Evolutionary conservation across 345 rosid species (phyloP).

Genomic region (Salix suchowensis): DNA sequence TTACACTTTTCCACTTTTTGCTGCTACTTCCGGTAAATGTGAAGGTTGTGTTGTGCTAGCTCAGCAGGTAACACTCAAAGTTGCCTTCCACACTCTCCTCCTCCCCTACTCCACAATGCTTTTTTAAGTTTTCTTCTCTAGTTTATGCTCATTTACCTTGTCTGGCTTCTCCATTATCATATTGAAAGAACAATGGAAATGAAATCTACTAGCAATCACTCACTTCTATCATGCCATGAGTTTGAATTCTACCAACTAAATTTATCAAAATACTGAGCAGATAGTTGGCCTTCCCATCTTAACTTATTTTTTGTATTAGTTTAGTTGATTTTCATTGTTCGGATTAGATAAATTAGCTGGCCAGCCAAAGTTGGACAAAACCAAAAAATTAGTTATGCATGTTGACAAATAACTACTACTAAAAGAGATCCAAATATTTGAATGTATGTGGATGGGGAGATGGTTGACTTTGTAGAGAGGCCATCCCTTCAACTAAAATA

Average conservation of each 20-base stretch:
- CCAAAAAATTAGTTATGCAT: neutral
- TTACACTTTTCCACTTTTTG: conserved; percentile 81
- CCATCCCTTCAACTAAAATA: neutral
- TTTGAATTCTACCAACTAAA: neutral
- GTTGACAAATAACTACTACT: neutral
- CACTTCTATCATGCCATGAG: neutral
- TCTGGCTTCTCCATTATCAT: conserved; percentile 5
- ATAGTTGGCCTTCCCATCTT: neutral
- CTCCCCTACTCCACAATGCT: neutral
- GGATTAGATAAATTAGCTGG: neutral
- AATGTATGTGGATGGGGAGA: neutral
- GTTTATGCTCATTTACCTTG: conserved; percentile 4
- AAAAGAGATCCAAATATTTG: neutral
- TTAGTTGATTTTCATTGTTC: neutral
- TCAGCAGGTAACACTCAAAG: conserved; percentile 64
- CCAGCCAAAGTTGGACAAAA: neutral
- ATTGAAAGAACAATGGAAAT: neutral
- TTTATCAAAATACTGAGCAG: neutral
- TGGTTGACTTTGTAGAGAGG: neutral
- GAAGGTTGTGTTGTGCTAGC: conserved; percentile 85
- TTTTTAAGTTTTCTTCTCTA: conserved; percentile 1
- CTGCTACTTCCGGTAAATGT: conserved; percentile 75
- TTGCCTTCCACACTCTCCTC: neutral
- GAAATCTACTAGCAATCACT: neutral
- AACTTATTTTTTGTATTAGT: too few relatives aligned